Base-by-base conservation (phyloP, 257 asterid species). In the Linderniella brevidens region DNA sequence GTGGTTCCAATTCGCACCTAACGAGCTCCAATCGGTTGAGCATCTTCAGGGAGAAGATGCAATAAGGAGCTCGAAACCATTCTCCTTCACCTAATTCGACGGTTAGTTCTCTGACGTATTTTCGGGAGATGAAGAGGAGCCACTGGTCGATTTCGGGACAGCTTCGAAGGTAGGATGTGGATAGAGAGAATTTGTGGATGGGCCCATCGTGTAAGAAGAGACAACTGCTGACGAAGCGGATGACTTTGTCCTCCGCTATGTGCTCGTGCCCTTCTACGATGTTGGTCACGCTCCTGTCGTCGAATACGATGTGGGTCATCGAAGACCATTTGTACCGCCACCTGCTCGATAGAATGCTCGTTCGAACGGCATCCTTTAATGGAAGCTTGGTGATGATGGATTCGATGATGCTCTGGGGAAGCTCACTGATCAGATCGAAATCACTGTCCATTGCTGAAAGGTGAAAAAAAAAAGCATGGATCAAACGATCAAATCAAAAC, bases 321-420 rank as follows among this genome's bases (percentile, higher is more conserved):
- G 78, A 62, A 51, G 86, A 56, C 99, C 99, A 90, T 64, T 71
- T 78, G 49, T 79, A 85, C 59, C 95, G 75, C 97, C 97, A 87
- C 56, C 60, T 67, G 35, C 71, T 68, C 0, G 95, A 80, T 46
- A 87, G 53, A 10, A 63, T 25, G 74, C 97, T 68, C 15, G 97
- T 87, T 58, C 73, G 68, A 52, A 83, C 84, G 13, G 83, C 90
- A 50, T 87, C 93, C 41, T 70, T 58, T 12, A 80, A 61, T 5
- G 95, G 86, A 59, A 87, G 75, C 78, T 65, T 87, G 10, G 74
- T 52, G 49, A 87, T 85, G 52, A 87, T 80, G 55, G 65, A 61
- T 69, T 80, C 95, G 56, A 76, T 53, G 48, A 87, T 76, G 66
- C 93, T 72, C 52, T 74, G 83, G 13, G 97, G 97, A 54, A 87